A percentile compares a stretch with the other conserved stretches of the same genome.
Conservation (phyloP, 1,139 yeast genomes). For the Arxiozyma telluris region DNA sequence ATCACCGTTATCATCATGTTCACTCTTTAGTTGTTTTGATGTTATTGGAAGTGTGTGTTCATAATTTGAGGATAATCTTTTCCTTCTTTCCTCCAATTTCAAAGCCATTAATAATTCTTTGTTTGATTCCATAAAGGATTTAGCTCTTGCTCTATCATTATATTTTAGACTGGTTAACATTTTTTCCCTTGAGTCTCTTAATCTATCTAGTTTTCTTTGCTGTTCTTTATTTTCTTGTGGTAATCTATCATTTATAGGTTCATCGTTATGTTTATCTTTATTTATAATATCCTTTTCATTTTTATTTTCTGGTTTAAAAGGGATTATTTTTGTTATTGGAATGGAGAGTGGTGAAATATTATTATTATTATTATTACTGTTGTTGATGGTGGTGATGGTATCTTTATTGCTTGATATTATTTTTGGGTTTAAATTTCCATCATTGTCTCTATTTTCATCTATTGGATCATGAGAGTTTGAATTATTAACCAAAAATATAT, state of each 20-base stretch:
- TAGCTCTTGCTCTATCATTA: conserved; percentile 28
- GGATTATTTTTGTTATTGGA: not conserved
- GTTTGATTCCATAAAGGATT: conserved; percentile 28
- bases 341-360: not conserved
- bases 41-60: not conserved
- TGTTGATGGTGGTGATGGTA: not conserved
- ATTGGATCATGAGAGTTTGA: not conserved
- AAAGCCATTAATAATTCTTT: conserved; percentile 26
- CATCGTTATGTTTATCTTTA: not conserved
- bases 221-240: conserved; percentile 7
- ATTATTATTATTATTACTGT: not conserved
- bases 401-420: too few species aligned
- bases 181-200: conserved; percentile 27
- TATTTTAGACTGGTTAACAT: conserved; percentile 30
- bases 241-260: conserved; percentile 1
- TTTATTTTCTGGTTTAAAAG: not conserved
- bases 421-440: too few species aligned
- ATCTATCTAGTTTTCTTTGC: conserved; percentile 25
- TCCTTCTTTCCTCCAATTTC: conserved; percentile 28
- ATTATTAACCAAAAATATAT: too few species aligned
- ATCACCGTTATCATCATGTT: not conserved
- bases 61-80: conserved; percentile 20
- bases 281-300: not conserved
- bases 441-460: not conserved
- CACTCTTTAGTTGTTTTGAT: not conserved